Evolutionary conservation across 345 rosid genomes (phyloP), one percentile per base, ranked within the genome.

Genomic region (Aquilaria malaccensis): DNA sequence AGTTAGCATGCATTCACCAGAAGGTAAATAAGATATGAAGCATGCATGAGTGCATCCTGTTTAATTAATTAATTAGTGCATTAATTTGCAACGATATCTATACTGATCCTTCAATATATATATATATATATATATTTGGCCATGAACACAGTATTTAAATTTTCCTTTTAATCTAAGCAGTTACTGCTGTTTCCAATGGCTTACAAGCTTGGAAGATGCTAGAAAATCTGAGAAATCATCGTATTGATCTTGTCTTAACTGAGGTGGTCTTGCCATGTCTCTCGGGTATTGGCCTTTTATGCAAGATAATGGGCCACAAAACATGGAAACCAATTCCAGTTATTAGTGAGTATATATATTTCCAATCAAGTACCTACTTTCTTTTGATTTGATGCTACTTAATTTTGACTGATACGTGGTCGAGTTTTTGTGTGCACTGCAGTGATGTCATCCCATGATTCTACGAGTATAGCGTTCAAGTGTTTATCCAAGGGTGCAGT

Each of bases 401-500:
- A 31, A 72, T 59, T 61, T 69, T 74, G 46, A 76, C 61, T 74
- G 67, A 65, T 65, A 62, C 48, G 49, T 55, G 55, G 73, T 48
- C 66, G 81, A 68, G 68, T 65, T 79, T 22, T 41, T 68, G 47
- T 67, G 30, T 76, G 83, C 22, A 22, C 22, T 22, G 22, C 86
- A 82, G 84, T 82, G 87, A 82, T 79, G 80, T 82, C 87, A 57
- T 73, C 84, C 59, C 79, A 73, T 61, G 82, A 71, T 70, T 79
- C 84, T 33, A 79, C 77, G 84, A 62, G 64, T 55, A 50, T 79
- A 58, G 87, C 79, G 64, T 82, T 82, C 56, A 79, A 77, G 69
- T 82, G 87, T 70, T 71, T 82, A 50, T 79, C 84, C 50, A 82
- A 77, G 65, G 82, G 82, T 64, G 84, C 87, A 3, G 84, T 73